phyloP scores from a whole-genome alignment of 2,329 filamentous ascomycete species.

The Stagonosporopsis rhizophila region DNA sequence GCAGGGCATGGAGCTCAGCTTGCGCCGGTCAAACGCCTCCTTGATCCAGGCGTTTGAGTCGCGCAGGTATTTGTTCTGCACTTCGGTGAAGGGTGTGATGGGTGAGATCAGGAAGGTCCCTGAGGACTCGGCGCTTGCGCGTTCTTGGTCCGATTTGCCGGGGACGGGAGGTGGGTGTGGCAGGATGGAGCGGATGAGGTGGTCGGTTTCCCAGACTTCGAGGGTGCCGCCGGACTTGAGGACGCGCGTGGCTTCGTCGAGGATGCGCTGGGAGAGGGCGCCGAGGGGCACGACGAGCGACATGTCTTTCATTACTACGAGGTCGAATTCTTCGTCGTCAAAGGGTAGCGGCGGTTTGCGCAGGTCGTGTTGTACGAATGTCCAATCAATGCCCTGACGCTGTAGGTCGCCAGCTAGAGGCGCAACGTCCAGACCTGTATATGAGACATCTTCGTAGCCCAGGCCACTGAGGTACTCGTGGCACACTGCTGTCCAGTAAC shows the following conservation, averaged over 20 bases:
- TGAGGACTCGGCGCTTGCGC: slow-evolving; percentile 69
- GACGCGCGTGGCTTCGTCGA: slow-evolving; percentile 79
- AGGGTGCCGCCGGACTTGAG: slow-evolving; percentile 79
- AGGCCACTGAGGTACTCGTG: slow-evolving; percentile 77
- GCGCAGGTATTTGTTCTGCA: slow-evolving; percentile 80
- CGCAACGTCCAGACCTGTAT: slow-evolving; percentile 83
- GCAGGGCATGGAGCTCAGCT: slow-evolving; percentile 78
- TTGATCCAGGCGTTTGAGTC: slow-evolving; percentile 86
- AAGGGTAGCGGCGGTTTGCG: slow-evolving; percentile 79
- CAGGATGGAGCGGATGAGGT: slow-evolving; percentile 80
- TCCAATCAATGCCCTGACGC: slow-evolving; percentile 83
- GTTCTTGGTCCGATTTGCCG: slow-evolving; percentile 66
- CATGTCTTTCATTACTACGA: slow-evolving; percentile 87
- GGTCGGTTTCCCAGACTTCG: slow-evolving; percentile 90
- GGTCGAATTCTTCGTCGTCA: slow-evolving; percentile 79
- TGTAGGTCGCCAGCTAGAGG: slow-evolving; percentile 70
- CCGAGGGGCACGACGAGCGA: slow-evolving; percentile 70
- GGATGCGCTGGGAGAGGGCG: slow-evolving; percentile 60
- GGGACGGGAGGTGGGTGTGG: slow-evolving; percentile 73
- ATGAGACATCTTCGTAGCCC: slow-evolving; percentile 74
- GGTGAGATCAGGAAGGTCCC: slow-evolving; percentile 84
- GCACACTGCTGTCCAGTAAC: slow-evolving; percentile 88
- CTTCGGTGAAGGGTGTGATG: slow-evolving; percentile 80
- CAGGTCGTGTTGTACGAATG: slow-evolving; percentile 86
- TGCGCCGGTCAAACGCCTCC: slow-evolving; percentile 74